Evolutionary conservation across 345 rosid species (phyloP), one percentile per base, ranked within the genome.

Genomic region (Eucalyptus grandis): DNA sequence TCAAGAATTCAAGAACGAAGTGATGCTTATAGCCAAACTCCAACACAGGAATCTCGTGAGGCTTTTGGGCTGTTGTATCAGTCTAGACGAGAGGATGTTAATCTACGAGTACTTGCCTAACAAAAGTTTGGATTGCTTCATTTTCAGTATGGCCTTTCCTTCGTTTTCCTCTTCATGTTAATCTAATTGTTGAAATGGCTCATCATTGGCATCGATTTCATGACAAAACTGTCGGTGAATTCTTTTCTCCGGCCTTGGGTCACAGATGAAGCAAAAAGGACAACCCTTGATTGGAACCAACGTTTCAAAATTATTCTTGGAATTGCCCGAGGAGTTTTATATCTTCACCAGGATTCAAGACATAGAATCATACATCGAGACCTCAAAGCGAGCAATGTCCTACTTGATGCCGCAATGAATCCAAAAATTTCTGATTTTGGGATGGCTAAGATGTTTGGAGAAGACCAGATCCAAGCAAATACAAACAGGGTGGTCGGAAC

Each of bases 1-100:
- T 56, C 27, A 54, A 24, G 87, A 88, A 86, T 88, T 88, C 44
- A 90, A 82, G 53, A 80, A 87, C 47, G 89, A 88, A 47, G 87
- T 50, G 44, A 47, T 69, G 24, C 24, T 69, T 19, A 65, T 87
- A 17, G 30, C 91, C 27, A 90, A 87, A 88, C 89, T 88, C 43
- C 89, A 88, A 65, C 92, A 91, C 14, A 31, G 91, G 62, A 91
- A 91, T 87, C 77, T 67, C 6, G 77, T 67, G 77, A 67, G 77
- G 77, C 77, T 67, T 14, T 67, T 67, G 21, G 11, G 77, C 6
- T 67, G 77, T n/a, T 67, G 77, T 21, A 67, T 67, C 77, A 14
- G 21, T 67, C 77, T 14, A 67, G 77, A 67, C 10, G 77, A 67
- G 77, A 65, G 77, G 77, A 65, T 65, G 40, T 31, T 65, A 65